phyloP scores from a whole-genome alignment of 208 protist genomes.

The Spironucleus salmonicida region DNA sequence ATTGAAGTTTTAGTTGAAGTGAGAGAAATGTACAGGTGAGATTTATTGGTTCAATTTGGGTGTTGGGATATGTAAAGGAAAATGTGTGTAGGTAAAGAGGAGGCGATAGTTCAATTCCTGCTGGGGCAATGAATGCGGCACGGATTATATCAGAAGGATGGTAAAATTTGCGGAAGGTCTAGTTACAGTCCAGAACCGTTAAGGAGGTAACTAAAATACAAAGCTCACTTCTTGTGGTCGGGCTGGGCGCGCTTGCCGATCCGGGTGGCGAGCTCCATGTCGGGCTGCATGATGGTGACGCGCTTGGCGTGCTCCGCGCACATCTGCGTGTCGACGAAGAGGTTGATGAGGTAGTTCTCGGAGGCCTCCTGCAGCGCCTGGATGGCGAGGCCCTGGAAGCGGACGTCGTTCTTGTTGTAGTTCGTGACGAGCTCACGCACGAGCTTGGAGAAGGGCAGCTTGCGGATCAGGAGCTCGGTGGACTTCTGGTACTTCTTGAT shows the following conservation, averaged over 20 bases:
- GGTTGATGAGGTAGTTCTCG: constrained; percentile 64
- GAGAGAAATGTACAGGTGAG: too few species aligned
- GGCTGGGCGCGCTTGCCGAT: constrained; percentile 32
- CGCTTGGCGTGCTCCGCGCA: constrained; percentile 62
- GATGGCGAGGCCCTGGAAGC: constrained; percentile 63
- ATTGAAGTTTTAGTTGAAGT: too few species aligned
- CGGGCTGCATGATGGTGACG: constrained; percentile 62
- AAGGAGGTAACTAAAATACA: too few species aligned
- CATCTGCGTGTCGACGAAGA: constrained; percentile 71
- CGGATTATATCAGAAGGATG: too few species aligned
- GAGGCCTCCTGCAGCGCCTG: constrained; percentile 64
- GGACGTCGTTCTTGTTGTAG: constrained; percentile 47
- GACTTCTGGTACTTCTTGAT: constrained; percentile 91
- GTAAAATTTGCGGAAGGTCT: too few species aligned
- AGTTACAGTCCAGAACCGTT: too few species aligned
- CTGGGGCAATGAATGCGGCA: too few species aligned
- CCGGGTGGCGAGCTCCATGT: constrained; percentile 48
- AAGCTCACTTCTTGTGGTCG: constrained; percentile 18
- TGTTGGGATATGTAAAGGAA: too few species aligned
- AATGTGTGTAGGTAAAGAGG: too few species aligned
- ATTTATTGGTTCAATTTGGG: too few species aligned
- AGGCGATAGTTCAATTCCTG: too few species aligned
- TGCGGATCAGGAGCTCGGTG: constrained; percentile 90
- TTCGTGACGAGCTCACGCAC: constrained; percentile 83
- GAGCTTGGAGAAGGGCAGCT: constrained; percentile 92